These are phyloP conservation scores for Penicillium psychrofluorescens DNA, from an alignment of 495 filamentous ascomycete species.

Conservation along the genomic window DNA sequence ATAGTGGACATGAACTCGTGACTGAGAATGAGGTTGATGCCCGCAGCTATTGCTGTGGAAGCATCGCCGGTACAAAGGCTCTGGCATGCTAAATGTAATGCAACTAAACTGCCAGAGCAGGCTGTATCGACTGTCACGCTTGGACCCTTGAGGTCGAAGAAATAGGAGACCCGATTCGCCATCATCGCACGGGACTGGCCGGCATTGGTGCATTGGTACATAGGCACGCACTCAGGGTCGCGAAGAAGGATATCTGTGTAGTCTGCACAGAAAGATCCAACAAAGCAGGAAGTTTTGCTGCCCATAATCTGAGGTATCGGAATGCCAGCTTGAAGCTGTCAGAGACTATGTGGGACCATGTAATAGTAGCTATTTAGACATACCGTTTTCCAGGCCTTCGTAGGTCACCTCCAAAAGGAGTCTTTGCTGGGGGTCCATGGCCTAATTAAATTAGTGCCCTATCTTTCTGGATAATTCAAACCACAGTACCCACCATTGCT, in stretches of 20 bases:
- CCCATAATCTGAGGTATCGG: conserved; percentile 27
- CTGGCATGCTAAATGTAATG: conserved; percentile 42
- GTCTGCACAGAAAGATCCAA: conserved; percentile 27
- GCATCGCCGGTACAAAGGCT: conserved; percentile 34
- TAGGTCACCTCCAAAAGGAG: conserved; percentile 54
- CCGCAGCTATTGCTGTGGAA: conserved; percentile 27
- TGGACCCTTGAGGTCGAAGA: conserved; percentile 35
- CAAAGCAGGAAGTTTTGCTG: conserved; percentile 42
- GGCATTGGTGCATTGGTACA: conserved; percentile 27
- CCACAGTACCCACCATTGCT: conserved; percentile 27
- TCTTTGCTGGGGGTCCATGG: conserved; percentile 44
- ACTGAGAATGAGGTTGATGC: conserved; percentile 25
- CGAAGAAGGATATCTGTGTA: conserved; percentile 23
- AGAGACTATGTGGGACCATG: no score
- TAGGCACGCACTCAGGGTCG: conserved; percentile 21
- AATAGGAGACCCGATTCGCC: conserved; percentile 37
- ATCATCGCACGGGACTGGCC: conserved; percentile 28
- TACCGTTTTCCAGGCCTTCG: conserved; percentile 47
- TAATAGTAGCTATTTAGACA: background rate
- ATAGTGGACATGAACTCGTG: conserved; percentile 18
- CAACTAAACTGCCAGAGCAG: conserved; percentile 44
- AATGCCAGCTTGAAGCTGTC: conserved; percentile 13
- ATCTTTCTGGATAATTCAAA: background rate
- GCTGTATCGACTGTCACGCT: conserved; percentile 44
- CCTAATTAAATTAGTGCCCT: background rate